Percentiles rank a stretch among this genome's conserved stretches.
Evolutionary conservation across 2,329 filamentous ascomycete species (phyloP).

Genomic region (Davidsoniella virescens): DNA sequence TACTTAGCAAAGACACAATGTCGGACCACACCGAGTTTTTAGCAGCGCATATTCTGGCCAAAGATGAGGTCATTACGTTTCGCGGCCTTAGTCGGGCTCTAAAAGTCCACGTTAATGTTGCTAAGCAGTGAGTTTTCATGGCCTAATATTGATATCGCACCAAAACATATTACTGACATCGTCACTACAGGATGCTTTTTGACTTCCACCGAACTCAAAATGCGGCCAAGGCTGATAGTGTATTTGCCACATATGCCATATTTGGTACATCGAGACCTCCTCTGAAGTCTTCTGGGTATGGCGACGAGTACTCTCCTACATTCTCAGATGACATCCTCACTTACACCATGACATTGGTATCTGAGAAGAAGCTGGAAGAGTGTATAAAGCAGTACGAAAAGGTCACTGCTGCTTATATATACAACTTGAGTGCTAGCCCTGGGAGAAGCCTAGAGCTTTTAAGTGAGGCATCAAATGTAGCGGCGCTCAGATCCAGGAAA

Average conservation of each 20-base stretch:
- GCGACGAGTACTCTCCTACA: conserved; percentile 21
- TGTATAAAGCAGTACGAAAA: conserved; percentile 51
- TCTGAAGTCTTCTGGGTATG: conserved; percentile 34
- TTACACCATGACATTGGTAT: conserved; percentile 47
- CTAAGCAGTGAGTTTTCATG: conserved; percentile 56
- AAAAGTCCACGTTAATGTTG: conserved; percentile 68
- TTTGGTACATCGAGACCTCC: conserved; percentile 45
- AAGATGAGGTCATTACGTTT: conserved; percentile 70
- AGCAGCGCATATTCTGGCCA: conserved; percentile 58
- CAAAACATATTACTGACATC: not conserved
- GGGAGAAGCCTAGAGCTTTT: conserved; percentile 27
- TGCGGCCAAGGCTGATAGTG: conserved; percentile 49
- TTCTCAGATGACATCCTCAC: conserved; percentile 35
- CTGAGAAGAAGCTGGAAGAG: conserved; percentile 57
- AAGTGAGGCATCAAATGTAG: conserved; percentile 2
- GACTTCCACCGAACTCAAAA: conserved; percentile 74
- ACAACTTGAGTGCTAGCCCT: conserved; percentile 60
- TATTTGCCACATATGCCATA: conserved; percentile 89
- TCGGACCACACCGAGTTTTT: conserved; percentile 56
- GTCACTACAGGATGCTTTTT: conserved; percentile 55
- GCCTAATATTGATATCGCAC: not conserved
- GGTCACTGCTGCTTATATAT: conserved; percentile 70
- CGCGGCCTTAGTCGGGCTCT: conserved; percentile 66
- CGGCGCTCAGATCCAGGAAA: not conserved
- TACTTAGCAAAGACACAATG: conserved; percentile 22